phyloP scores from a whole-genome alignment of 2,329 filamentous ascomycete species.

The Ceratocystis destructans region DNA sequence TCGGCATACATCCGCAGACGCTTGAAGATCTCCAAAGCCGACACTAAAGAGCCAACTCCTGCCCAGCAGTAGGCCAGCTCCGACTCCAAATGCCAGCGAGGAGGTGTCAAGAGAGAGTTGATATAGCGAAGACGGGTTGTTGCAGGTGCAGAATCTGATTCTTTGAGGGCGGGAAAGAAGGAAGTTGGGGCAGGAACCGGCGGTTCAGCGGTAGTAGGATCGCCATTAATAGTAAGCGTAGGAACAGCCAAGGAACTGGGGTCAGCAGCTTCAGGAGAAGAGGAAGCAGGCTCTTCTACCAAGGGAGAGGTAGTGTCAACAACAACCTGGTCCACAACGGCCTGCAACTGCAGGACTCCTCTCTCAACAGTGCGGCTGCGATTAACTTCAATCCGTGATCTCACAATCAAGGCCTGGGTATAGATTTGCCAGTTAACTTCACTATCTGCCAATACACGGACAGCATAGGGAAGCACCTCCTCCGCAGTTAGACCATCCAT shows the following conservation, averaged over 20 bases:
- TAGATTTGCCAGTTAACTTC: slow-evolving; percentile 97
- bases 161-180: slow-evolving; percentile 65
- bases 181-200: slow-evolving; percentile 43
- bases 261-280: slow-evolving; percentile 20
- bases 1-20: slow-evolving; percentile 88
- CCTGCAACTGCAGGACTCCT: slow-evolving; percentile 82
- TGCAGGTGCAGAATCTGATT: slow-evolving; percentile 61
- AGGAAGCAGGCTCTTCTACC: background rate
- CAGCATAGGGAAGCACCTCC: slow-evolving; percentile 82
- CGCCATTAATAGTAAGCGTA: slow-evolving; percentile 22
- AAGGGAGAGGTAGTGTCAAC: slow-evolving; percentile 52
- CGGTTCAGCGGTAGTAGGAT: slow-evolving; percentile 20
- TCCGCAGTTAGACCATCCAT: slow-evolving; percentile 78
- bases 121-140: slow-evolving; percentile 68
- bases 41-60: slow-evolving; percentile 69
- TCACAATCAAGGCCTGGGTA: slow-evolving; percentile 78
- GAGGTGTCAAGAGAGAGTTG: slow-evolving; percentile 69
- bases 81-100: slow-evolving; percentile 85
- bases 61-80: slow-evolving; percentile 93
- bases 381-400: slow-evolving; percentile 81
- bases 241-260: background rate
- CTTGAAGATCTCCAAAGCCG: slow-evolving; percentile 92
- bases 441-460: slow-evolving; percentile 73
- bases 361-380: slow-evolving; percentile 77
- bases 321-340: slow-evolving; percentile 87